Evolutionary conservation across 2,329 filamentous ascomycete genomes (phyloP), one percentile per base, ranked within the genome.

Genomic region (Thelonectria blattea): DNA sequence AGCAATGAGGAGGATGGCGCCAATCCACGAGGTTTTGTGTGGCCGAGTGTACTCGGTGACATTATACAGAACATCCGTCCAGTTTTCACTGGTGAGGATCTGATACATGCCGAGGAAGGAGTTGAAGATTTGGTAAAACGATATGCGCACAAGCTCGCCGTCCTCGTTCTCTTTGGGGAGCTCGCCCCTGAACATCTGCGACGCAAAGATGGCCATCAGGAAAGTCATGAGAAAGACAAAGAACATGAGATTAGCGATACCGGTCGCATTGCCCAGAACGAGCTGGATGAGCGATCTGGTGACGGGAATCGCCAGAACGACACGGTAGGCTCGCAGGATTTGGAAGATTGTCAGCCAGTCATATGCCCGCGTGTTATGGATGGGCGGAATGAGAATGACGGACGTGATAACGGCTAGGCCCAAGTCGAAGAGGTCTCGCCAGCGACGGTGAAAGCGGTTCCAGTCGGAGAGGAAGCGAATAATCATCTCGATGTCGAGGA

Each of bases 101-200:
- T 97, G 92, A 73, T 99, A 99, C 93, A 99, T 98, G 58, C 93
- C 95, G 15, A 99, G 81, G 72, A 99, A 99, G 0, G 93, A 91
- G 72, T 98, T 98, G 80, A 90, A 99, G 37, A 99, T 95, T 41
- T 92, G 91, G 72, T 87, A 88, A 74, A 99, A 99, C 0, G 91
- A 91, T 43, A 95, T 86, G 20, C 84, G 78, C 62, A 91, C 87
- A 3, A 84, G 76, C 2, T 90, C 80, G 3, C 88, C 90, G n/a
- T 78, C 74, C 2, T 80, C 75, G 65, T 92, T 86, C n/a, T 81
- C 69, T 32, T 82, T 69, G 1, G 91, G 89, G 27, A 98, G 85
- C 68, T 96, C 89, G 30, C 93, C 93, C 37, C 95, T 89, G 71
- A 99, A 96, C 4, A 99, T 86, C 74, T 99, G 94, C 1, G 91